These are phyloP conservation scores for Penicillium cinerascens DNA, from an alignment of 495 filamentous ascomycete genomes.

Conservation along the genomic window DNA sequence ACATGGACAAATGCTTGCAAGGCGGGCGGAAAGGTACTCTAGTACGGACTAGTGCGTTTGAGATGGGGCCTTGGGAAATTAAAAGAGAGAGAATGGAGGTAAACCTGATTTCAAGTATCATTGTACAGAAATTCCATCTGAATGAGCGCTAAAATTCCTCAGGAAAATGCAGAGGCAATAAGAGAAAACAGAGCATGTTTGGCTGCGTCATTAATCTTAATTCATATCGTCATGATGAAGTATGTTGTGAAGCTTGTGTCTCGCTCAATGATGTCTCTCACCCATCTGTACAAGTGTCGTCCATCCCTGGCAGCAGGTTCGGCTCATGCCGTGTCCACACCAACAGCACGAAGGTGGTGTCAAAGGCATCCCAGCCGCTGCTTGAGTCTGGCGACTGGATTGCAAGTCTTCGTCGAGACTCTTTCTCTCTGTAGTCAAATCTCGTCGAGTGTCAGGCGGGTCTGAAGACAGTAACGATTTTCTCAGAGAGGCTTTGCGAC, in stretches of 20 bases:
- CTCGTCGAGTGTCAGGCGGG: constrained; percentile 5
- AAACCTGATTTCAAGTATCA: too few relatives aligned
- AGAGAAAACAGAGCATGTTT: neutral
- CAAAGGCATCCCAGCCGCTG: neutral
- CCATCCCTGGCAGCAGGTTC: constrained; percentile 69
- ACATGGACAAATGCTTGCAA: too few relatives aligned
- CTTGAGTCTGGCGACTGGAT: neutral
- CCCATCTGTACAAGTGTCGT: constrained; percentile 65
- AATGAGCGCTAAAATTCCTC: neutral
- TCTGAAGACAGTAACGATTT: constrained; percentile 30
- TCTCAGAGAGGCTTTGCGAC: neutral
- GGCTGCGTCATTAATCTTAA: neutral
- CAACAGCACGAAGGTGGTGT: constrained; percentile 65
- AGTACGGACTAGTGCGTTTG: too few relatives aligned
- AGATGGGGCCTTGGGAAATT: too few relatives aligned
- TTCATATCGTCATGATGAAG: neutral
- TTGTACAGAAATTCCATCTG: too few relatives aligned
- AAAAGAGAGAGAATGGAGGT: too few relatives aligned
- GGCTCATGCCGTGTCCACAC: constrained; percentile 74
- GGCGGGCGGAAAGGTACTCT: too few relatives aligned
- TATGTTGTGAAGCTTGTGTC: neutral
- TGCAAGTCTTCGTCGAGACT: neutral
- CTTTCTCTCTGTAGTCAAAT: neutral
- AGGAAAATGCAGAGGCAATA: neutral
- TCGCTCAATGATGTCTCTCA: constrained; percentile 56